Evolutionary conservation across 2,329 filamentous ascomycete genomes (phyloP).

Genomic region (Apiospora sp.): DNA sequence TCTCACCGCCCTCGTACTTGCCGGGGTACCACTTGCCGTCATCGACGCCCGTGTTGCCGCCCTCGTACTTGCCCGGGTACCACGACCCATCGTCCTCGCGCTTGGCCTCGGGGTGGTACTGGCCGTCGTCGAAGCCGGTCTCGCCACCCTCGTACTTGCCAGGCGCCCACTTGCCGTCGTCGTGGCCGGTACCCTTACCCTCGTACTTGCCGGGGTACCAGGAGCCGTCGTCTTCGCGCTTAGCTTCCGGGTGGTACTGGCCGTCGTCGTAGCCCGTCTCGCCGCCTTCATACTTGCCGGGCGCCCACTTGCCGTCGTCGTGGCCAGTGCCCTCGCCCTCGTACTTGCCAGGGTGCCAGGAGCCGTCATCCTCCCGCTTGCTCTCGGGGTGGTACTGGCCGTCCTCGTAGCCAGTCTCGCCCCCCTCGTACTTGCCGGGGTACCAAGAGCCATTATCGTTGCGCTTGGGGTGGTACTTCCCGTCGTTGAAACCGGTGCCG

Average conservation of each 20-base stretch:
- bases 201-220: conserved; percentile 22
- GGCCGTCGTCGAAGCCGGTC: background rate
- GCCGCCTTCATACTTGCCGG: background rate
- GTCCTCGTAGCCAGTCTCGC: background rate
- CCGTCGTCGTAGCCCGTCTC: background rate
- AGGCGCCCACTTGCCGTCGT: conserved; percentile 17
- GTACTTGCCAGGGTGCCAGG: no score
- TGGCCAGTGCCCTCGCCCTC: background rate
- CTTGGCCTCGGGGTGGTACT: conserved; percentile 9
- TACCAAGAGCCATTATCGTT: conserved; percentile 3
- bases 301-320: background rate
- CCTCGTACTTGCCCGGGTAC: conserved; percentile 11
- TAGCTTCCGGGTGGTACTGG: background rate
- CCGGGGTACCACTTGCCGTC: conserved; percentile 12
- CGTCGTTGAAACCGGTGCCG: background rate
- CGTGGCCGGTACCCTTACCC: background rate
- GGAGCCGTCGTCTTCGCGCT: background rate
- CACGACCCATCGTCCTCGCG: background rate
- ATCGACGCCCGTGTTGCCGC: background rate
- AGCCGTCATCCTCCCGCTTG: background rate
- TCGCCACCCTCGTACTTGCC: conserved; percentile 18
- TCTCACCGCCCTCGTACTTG: background rate
- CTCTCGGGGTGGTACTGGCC: no score
- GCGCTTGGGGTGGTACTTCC: conserved; percentile 6
- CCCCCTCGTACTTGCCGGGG: background rate